These are phyloP conservation scores for Boletus rufocinnamomeus DNA, from an alignment of 768 basidiomycete genomes.

Conservation along the genomic window DNA sequence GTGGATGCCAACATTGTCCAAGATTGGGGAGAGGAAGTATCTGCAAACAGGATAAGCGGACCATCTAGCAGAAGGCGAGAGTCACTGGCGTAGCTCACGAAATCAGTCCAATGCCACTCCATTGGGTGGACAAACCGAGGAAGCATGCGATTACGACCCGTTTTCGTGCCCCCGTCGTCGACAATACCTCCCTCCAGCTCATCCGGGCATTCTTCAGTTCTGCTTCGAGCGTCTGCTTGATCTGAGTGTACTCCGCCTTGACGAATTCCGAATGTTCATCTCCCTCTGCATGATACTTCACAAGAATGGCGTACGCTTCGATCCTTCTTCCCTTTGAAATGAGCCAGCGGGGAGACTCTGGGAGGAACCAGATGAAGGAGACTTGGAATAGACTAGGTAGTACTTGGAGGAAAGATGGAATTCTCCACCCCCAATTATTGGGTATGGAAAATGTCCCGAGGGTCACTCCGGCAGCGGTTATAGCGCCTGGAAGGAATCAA, in stretches of 20 bases:
- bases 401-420: constrained; percentile 57
- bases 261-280: constrained; percentile 52
- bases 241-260: constrained; percentile 57
- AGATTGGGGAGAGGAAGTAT: constrained; percentile 13
- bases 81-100: neutral
- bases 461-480: constrained; percentile 49
- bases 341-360: constrained; percentile 67
- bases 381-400: constrained; percentile 55
- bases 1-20: constrained; percentile 19
- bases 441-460: constrained; percentile 63
- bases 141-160: constrained; percentile 16
- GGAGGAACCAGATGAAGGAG: constrained; percentile 55
- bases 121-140: constrained; percentile 13
- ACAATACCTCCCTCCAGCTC: neutral
- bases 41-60: neutral
- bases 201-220: constrained; percentile 9
- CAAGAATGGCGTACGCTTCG: constrained; percentile 49
- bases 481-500: constrained; percentile 8
- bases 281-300: constrained; percentile 63
- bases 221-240: constrained; percentile 51
- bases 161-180: constrained; percentile 16
- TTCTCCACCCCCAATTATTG: constrained; percentile 65
- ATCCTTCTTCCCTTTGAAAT: constrained; percentile 53
- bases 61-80: neutral
- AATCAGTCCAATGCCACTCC: constrained; percentile 13